Base-by-base conservation (phyloP, 2,329 filamentous ascomycete species). In the Exophiala viscosa region DNA sequence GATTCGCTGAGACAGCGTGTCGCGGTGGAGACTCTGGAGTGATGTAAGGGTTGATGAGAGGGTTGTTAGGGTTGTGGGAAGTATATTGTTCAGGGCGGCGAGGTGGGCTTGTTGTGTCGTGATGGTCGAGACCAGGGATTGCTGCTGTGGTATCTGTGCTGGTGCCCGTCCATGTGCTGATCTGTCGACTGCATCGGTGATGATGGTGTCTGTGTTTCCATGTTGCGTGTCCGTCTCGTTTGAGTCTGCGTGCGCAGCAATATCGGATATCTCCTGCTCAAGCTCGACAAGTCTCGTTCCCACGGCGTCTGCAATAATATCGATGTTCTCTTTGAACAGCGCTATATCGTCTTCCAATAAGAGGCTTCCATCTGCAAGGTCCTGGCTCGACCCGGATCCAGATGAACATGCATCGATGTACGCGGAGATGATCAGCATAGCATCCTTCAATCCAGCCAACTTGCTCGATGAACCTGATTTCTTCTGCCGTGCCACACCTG, bases 401-500 rank as follows among this genome's bases (percentile, higher is more conserved):
- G 23, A 5, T 28, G 13, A 13, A 35, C 14, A 14, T 6, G 36
- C 17, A 15, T 53, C 42, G 5, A 59, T 32, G 45, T 54, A 59
- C 9, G 53, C 44, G 9, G 56, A 38, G 20, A 56, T 48, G 17
- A 54, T 34, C n/a, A 53, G 42, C 5, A 56, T 23, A 10, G 54
- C 23, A 36, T 59, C 56, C 35, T 45, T 45, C 13, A 55, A 15
- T 9, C 33, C 23, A 3, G 23, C 8, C 34, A 7, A 3, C 13
- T 3, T 47, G 38, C 23, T 28, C 23, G 23, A 4, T 28, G 23
- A 7, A 28, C 23, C 23, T 28, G 8, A 5, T 5, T 28, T 7
- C 23, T 28, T 5, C 23, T 28, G 23, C 23, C 5, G 23, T 5
- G 5, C 8, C 23, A 28, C 23, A 28, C 23, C 23, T 28, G 23